A percentile compares a stretch with the other conserved stretches of the same genome.
Conservation (phyloP, 495 filamentous ascomycete species). For the Penicillium argentinense region DNA sequence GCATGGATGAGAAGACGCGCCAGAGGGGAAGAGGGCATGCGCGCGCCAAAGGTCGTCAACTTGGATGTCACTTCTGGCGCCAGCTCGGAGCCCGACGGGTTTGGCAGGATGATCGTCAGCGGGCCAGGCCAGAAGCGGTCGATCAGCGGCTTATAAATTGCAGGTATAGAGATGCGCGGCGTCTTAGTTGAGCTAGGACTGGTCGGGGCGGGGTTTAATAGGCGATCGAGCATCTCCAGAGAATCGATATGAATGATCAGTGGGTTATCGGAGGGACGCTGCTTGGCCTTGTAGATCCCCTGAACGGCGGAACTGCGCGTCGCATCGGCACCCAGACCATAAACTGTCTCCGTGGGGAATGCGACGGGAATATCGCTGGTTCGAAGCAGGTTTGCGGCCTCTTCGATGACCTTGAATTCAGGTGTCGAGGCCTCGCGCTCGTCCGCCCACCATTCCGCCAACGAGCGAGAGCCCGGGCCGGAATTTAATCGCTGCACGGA, state of each 20-base stretch:
- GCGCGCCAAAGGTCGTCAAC: slow-evolving; percentile 79
- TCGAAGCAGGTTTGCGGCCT: slow-evolving; percentile 61
- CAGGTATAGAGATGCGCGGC: slow-evolving; percentile 58
- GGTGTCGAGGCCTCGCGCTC: slow-evolving; percentile 37
- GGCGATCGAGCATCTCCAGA: slow-evolving; percentile 68
- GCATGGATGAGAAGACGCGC: slow-evolving; percentile 81
- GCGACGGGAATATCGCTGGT: slow-evolving; percentile 74
- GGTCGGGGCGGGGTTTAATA: slow-evolving; percentile 48
- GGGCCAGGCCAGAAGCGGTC: slow-evolving; percentile 91
- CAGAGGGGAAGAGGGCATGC: slow-evolving; percentile 83
- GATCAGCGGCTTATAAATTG: slow-evolving; percentile 81
- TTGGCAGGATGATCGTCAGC: slow-evolving; percentile 85
- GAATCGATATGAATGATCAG: slow-evolving; percentile 91
- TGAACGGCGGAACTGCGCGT: slow-evolving; percentile 80
- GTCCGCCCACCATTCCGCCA: slow-evolving; percentile 48
- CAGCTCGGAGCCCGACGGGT: slow-evolving; percentile 65
- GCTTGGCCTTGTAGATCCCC: slow-evolving; percentile 89
- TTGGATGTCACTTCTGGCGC: slow-evolving; percentile 87
- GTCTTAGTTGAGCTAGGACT: slow-evolving; percentile 25
- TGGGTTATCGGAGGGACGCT: slow-evolving; percentile 88
- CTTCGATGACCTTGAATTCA: slow-evolving; percentile 40
- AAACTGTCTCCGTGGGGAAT: slow-evolving; percentile 98
- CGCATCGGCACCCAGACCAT: slow-evolving; percentile 93
- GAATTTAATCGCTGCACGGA: slow-evolving; percentile 45
- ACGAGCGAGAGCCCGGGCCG: slow-evolving; percentile 37